Percentiles rank a stretch among this genome's conserved stretches.
These are phyloP conservation scores for Melaleuca quinquenervia DNA, from an alignment of 345 rosid genomes.

Conservation along the genomic window DNA sequence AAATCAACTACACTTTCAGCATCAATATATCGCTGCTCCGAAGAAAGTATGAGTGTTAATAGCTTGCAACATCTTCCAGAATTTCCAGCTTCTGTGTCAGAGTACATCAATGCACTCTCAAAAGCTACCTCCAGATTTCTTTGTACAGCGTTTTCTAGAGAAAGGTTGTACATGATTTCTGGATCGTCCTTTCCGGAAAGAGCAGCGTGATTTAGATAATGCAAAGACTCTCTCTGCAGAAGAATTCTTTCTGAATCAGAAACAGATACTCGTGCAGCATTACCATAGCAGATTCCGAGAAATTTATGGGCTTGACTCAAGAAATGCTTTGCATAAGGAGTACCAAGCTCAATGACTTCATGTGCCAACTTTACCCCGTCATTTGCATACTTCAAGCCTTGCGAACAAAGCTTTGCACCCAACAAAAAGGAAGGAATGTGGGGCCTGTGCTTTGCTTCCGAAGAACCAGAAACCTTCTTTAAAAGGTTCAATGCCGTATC, in stretches of 20 bases:
- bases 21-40: conserved; percentile 59
- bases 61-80: conserved; percentile 73
- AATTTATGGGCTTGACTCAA: conserved; percentile 50
- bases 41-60: conserved; percentile 59
- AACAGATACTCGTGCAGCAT: conserved; percentile 60
- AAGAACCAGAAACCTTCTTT: conserved; percentile 47
- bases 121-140: conserved; percentile 73
- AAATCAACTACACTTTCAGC: conserved; percentile 63
- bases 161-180: conserved; percentile 46
- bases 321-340: conserved; percentile 35
- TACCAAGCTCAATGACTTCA: conserved; percentile 26
- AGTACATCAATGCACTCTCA: conserved; percentile 47
- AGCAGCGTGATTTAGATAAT: conserved; percentile 51
- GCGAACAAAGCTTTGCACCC: conserved; percentile 80
- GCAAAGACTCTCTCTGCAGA: conserved; percentile 50
- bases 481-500: conserved; percentile 67
- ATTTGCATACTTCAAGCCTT: conserved; percentile 43
- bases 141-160: conserved; percentile 74
- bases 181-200: conserved; percentile 32
- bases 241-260: conserved; percentile 60
- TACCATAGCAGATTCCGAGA: conserved; percentile 81
- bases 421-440: conserved; percentile 46
- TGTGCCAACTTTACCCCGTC: conserved; percentile 59
- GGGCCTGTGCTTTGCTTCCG: conserved; percentile 54
- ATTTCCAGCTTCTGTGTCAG: conserved; percentile 39